phyloP scores from a whole-genome alignment of 257 asterid genomes.

The Gentiana straminea region DNA sequence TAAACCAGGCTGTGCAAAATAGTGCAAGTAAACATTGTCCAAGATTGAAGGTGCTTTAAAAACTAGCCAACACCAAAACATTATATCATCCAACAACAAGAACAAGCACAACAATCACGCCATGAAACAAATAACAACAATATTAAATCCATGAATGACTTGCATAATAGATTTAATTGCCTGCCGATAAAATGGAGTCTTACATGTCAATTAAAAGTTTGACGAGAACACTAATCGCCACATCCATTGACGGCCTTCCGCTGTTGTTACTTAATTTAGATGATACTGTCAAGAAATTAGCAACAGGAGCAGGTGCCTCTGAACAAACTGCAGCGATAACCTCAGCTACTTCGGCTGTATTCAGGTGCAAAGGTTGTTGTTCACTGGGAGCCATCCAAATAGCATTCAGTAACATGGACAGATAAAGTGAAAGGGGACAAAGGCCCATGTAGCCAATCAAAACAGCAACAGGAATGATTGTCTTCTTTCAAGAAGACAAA shows the following conservation, averaged over 20 bases:
- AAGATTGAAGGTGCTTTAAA: no score
- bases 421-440: neutral
- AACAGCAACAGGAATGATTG: no score
- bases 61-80: no score
- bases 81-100: no score
- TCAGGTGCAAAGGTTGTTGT: conserved; percentile 92
- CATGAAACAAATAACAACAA: no score
- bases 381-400: conserved; percentile 53
- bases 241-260: conserved; percentile 97
- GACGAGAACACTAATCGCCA: conserved; percentile 95
- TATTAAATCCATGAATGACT: no score
- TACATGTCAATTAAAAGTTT: conserved; percentile 98
- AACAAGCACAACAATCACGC: no score
- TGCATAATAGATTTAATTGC: no score
- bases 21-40: no score
- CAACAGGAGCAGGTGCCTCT: conserved; percentile 62
- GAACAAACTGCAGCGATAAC: conserved; percentile 96
- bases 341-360: conserved; percentile 90
- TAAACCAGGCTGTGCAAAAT: no score
- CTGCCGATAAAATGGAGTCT: conserved; percentile 19
- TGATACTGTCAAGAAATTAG: conserved; percentile 63
- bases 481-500: no score
- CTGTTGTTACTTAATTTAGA: conserved; percentile 61
- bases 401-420: conserved; percentile 11
- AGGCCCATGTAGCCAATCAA: no score